Percentiles rank a stretch among this genome's conserved stretches.
Evolutionary conservation across 2,329 filamentous ascomycete genomes (phyloP).

Genomic region (Phialophora macrospora): DNA sequence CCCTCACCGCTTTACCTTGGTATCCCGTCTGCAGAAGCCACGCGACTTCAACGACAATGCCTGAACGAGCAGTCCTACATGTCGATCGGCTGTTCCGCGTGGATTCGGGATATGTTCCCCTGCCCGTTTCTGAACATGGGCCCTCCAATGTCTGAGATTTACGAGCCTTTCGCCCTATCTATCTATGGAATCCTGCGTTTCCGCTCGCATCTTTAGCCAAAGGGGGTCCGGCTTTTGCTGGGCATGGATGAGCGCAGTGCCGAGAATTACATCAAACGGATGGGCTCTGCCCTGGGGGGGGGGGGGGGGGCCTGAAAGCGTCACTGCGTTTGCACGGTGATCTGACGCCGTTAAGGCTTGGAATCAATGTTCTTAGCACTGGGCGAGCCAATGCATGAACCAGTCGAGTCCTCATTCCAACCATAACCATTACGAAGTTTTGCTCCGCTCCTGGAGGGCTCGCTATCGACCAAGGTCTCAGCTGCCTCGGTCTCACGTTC

Average conservation of each 20-base stretch:
- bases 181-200: not conserved
- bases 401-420: not conserved
- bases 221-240: not conserved
- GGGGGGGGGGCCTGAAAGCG: not conserved
- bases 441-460: not conserved
- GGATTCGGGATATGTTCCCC: not conserved
- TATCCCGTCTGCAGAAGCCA: not conserved
- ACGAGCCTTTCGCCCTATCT: not conserved
- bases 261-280: not conserved
- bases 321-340: not conserved
- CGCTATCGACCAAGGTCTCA: not conserved
- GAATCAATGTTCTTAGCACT: not conserved
- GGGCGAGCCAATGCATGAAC: not conserved
- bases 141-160: not conserved
- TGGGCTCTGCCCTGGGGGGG: too few relatives aligned
- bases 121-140: not conserved
- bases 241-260: not conserved
- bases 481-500: not conserved
- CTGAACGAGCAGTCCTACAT: not conserved
- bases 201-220: not conserved
- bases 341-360: not conserved
- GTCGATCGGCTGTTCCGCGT: slow-evolving; percentile 2
- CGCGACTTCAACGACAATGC: not conserved
- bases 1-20: slow-evolving; percentile 1
- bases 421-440: not conserved